Evolutionary conservation across 2,329 filamentous ascomycete species (phyloP).

Genomic region (Ascochyta pisi): DNA sequence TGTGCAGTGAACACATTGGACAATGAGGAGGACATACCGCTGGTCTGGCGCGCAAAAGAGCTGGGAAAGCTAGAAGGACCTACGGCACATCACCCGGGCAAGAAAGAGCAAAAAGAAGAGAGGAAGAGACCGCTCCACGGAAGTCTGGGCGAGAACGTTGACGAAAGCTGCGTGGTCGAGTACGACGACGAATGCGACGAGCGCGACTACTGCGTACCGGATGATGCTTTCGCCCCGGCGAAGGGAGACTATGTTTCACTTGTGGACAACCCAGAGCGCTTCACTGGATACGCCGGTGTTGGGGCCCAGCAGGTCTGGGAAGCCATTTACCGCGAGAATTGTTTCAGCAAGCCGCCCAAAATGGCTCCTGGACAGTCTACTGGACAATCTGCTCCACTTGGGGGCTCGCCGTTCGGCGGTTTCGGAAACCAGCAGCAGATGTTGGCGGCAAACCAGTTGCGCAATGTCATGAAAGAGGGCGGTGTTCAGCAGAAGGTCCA

Average conservation of each 20-base stretch:
- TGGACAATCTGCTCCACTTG: slow-evolving; percentile 45
- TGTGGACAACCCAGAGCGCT: slow-evolving; percentile 90
- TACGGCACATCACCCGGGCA: slow-evolving; percentile 85
- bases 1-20: slow-evolving; percentile 95
- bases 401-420: slow-evolving; percentile 49
- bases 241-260: slow-evolving; percentile 98
- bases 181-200: slow-evolving; percentile 98
- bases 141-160: slow-evolving; percentile 81
- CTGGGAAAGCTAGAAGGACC: slow-evolving; percentile 92
- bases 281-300: slow-evolving; percentile 89
- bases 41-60: slow-evolving; percentile 89
- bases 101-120: slow-evolving; percentile 72
- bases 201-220: slow-evolving; percentile 93
- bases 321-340: slow-evolving; percentile 96
- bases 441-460: slow-evolving; percentile 67
- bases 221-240: slow-evolving; percentile 83
- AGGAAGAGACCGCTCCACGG: slow-evolving; percentile 79
- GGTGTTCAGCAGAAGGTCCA: slow-evolving; percentile 67
- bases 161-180: slow-evolving; percentile 95
- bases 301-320: slow-evolving; percentile 93
- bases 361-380: slow-evolving; percentile 35
- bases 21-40: slow-evolving; percentile 91
- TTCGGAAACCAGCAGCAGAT: slow-evolving; percentile 53
- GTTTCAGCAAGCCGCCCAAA: slow-evolving; percentile 68
- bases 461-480: slow-evolving; percentile 66